Percentiles rank a stretch among this genome's conserved stretches.
Evolutionary conservation across 2,329 filamentous ascomycete genomes (phyloP).

Genomic region (Epichloe coenophiala): DNA sequence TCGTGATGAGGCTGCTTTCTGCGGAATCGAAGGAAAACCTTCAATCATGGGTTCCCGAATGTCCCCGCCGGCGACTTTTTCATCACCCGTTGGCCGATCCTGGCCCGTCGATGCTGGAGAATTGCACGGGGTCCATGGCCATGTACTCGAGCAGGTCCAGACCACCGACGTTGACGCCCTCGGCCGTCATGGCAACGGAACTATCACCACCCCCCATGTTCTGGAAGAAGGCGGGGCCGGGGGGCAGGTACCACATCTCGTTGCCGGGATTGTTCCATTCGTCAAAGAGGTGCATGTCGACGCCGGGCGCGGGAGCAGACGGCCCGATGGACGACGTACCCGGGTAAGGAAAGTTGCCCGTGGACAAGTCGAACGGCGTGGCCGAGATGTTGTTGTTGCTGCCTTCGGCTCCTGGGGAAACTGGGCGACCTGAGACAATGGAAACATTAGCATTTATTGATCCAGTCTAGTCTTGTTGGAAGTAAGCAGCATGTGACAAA

Average conservation of each 20-base stretch:
- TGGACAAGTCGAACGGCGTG: conserved; percentile 46
- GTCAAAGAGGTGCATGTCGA: conserved; percentile 32
- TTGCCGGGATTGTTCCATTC: conserved; percentile 42
- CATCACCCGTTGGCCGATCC: conserved; percentile 4
- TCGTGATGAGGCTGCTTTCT: too few relatives aligned
- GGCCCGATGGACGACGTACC: conserved; percentile 36
- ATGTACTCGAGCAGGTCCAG: conserved; percentile 55
- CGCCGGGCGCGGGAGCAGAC: conserved; percentile 15
- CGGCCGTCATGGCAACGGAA: conserved; percentile 51
- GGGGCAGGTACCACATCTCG: conserved; percentile 56
- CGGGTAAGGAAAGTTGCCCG: conserved; percentile 41
- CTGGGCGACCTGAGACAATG: conserved; percentile 19
- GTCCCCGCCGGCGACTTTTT: too few relatives aligned
- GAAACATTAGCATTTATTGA: background rate
- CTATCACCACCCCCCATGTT: conserved; percentile 48
- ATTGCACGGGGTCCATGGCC: conserved; percentile 41
- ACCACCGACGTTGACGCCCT: conserved; percentile 53
- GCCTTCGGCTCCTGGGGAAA: conserved; percentile 20
- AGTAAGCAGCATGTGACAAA: background rate
- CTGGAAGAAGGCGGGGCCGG: conserved; percentile 48
- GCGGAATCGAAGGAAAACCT: too few relatives aligned
- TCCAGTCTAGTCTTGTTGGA: background rate
- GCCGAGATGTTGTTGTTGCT: conserved; percentile 44
- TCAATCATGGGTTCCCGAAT: too few relatives aligned
- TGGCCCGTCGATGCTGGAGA: conserved; percentile 21